Conservation (phyloP, 352 stramenopile genomes). For the Phytophthora lateralis region DNA sequence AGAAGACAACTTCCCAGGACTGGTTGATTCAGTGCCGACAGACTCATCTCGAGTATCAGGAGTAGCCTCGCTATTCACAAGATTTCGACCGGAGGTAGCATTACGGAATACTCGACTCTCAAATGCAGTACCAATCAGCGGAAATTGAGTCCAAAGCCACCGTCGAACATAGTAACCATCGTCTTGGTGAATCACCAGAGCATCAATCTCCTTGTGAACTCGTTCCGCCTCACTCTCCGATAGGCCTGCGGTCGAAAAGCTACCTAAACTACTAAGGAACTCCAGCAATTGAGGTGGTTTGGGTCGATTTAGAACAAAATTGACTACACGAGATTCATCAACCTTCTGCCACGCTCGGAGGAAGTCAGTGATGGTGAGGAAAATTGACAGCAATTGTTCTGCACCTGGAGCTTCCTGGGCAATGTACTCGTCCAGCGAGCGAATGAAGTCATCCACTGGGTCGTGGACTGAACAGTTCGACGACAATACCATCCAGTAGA, state of each 20-base stretch:
- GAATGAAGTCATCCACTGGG: slow-evolving; percentile 81
- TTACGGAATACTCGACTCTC: slow-evolving; percentile 67
- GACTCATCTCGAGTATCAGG: slow-evolving; percentile 14
- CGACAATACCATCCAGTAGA: slow-evolving; percentile 77
- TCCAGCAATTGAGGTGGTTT: slow-evolving; percentile 73
- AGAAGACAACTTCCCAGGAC: neutral
- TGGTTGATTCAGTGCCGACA: neutral
- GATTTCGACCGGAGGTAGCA: slow-evolving; percentile 20
- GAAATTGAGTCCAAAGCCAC: slow-evolving; percentile 89
- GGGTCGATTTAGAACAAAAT: slow-evolving; percentile 45
- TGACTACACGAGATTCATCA: slow-evolving; percentile 34
- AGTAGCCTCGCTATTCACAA: slow-evolving; percentile 4
- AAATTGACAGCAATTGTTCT: slow-evolving; percentile 70
- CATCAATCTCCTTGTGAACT: slow-evolving; percentile 67
- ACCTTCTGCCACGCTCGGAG: slow-evolving; percentile 70
- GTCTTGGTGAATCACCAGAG: slow-evolving; percentile 61
- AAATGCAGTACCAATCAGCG: slow-evolving; percentile 79
- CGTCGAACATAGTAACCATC: slow-evolving; percentile 81
- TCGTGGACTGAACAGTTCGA: slow-evolving; percentile 70
- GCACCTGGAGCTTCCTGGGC: slow-evolving; percentile 59
- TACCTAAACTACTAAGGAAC: slow-evolving; percentile 71
- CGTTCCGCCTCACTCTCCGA: slow-evolving; percentile 55
- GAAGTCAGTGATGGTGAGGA: slow-evolving; percentile 84
- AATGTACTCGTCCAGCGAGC: slow-evolving; percentile 80
- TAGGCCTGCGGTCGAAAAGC: slow-evolving; percentile 56